These are phyloP conservation scores for Raffaelea albimanens DNA, from an alignment of 2,329 filamentous ascomycete genomes.

Conservation along the genomic window DNA sequence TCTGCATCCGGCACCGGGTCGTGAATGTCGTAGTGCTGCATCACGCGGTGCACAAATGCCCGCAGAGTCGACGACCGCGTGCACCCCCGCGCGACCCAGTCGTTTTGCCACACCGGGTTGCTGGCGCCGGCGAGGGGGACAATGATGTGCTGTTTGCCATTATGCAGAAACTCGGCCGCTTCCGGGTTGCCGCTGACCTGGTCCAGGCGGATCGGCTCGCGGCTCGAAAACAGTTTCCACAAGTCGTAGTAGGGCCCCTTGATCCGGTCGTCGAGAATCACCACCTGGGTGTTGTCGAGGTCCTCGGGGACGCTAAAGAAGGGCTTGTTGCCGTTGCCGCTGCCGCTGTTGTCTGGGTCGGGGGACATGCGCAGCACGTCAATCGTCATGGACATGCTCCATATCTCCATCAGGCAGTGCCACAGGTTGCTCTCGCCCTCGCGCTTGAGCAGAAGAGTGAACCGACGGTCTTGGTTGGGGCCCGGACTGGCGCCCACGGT, in stretches of 20 bases:
- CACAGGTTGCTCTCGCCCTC: constrained; percentile 11
- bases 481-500: too few species aligned
- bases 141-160: constrained; percentile 21
- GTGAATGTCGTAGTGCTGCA: constrained; percentile 17
- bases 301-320: constrained; percentile 7
- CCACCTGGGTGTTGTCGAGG: constrained; percentile 13
- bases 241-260: constrained; percentile 27
- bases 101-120: constrained; percentile 32
- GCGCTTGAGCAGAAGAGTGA: constrained; percentile 11
- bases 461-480: background rate
- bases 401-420: constrained; percentile 14
- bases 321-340: background rate
- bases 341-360: constrained; percentile 1
- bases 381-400: constrained; percentile 12
- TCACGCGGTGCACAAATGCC: constrained; percentile 23
- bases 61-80: constrained; percentile 19
- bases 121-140: constrained; percentile 28
- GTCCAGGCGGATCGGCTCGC: constrained; percentile 18
- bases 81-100: constrained; percentile 25
- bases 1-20: background rate
- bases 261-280: constrained; percentile 24
- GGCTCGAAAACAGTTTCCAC: constrained; percentile 25
- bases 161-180: constrained; percentile 3
- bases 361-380: constrained; percentile 11
- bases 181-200: constrained; percentile 11